Evolutionary conservation across 768 basidiomycete species (phyloP).

Genomic region (Rhodocollybia butyracea): DNA sequence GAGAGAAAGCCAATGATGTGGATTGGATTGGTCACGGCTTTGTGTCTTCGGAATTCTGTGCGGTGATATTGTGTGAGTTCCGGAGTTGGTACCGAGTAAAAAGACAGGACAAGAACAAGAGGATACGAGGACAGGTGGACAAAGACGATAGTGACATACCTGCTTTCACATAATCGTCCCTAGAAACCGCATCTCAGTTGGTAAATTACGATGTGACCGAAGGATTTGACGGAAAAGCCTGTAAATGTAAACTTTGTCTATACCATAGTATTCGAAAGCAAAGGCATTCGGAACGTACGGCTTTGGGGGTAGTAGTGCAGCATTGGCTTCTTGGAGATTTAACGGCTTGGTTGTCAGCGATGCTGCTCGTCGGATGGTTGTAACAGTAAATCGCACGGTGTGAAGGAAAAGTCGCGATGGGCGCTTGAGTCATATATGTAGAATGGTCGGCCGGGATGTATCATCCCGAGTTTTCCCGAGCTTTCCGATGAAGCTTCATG

Average conservation of each 20-base stretch:
- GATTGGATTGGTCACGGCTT: slow-evolving; percentile 73
- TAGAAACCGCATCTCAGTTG: slow-evolving; percentile 76
- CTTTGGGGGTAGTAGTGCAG: slow-evolving; percentile 78
- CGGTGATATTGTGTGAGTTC: too few species aligned
- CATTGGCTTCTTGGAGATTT: slow-evolving; percentile 59
- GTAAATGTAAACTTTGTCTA: neutral
- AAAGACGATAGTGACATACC: too few species aligned
- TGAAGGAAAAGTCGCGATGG: too few species aligned
- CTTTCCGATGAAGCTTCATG: too few species aligned
- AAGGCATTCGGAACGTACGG: too few species aligned
- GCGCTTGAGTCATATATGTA: too few species aligned
- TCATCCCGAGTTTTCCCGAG: too few species aligned
- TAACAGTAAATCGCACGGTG: too few species aligned
- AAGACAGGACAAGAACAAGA: too few species aligned
- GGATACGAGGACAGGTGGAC: too few species aligned
- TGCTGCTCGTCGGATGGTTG: slow-evolving; percentile 50
- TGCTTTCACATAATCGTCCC: slow-evolving; percentile 82
- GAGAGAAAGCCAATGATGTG: slow-evolving; percentile 94
- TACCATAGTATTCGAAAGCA: neutral
- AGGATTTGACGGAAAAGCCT: slow-evolving; percentile 83
- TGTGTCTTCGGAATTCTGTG: slow-evolving; percentile 90
- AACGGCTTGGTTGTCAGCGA: slow-evolving; percentile 56
- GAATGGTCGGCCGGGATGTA: too few species aligned
- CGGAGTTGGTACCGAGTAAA: too few species aligned
- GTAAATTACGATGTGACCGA: slow-evolving; percentile 73